These are phyloP conservation scores for Phytopythium helicoides DNA, from an alignment of 352 stramenopile species.

Conservation along the genomic window DNA sequence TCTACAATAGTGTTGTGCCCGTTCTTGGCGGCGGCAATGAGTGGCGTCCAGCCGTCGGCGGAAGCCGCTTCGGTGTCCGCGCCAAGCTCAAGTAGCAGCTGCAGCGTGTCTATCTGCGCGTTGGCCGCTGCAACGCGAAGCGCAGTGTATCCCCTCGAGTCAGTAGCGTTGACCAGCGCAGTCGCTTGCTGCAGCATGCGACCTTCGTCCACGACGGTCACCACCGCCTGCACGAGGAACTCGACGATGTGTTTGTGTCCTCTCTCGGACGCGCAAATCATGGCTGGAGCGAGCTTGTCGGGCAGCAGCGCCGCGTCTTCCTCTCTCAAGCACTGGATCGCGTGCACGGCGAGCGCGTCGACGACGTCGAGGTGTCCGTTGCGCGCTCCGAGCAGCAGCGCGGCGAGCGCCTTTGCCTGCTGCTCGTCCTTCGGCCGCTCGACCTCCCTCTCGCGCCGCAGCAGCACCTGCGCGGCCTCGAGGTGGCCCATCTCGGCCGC, in stretches of 20 bases:
- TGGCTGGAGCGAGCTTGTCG: background rate
- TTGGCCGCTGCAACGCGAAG: constrained; percentile 20
- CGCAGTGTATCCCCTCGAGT: constrained; percentile 11
- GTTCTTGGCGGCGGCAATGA: constrained; percentile 24
- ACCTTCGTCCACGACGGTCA: background rate
- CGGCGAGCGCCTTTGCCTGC: constrained; percentile 9
- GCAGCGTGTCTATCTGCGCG: constrained; percentile 14
- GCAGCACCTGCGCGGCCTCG: constrained; percentile 17
- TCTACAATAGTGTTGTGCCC: constrained; percentile 15
- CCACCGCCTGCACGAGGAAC: constrained; percentile 3
- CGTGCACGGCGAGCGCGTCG: constrained; percentile 13
- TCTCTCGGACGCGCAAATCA: background rate
- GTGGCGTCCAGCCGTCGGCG: constrained; percentile 17
- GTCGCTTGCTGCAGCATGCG: constrained; percentile 3
- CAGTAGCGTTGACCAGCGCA: constrained; percentile 10
- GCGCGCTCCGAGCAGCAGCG: constrained; percentile 14
- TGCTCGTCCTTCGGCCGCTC: constrained; percentile 6
- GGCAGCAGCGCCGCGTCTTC: background rate
- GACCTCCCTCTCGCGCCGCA: constrained; percentile 5
- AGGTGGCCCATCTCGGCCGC: constrained; percentile 23
- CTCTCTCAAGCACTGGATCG: constrained; percentile 1
- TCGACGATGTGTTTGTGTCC: constrained; percentile 4
- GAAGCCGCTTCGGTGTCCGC: constrained; percentile 18
- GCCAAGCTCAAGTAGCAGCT: constrained; percentile 13
- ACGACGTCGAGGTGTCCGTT: constrained; percentile 20